Base-by-base conservation (phyloP, 805 yeast genomes). In the Candida montana region DNA sequence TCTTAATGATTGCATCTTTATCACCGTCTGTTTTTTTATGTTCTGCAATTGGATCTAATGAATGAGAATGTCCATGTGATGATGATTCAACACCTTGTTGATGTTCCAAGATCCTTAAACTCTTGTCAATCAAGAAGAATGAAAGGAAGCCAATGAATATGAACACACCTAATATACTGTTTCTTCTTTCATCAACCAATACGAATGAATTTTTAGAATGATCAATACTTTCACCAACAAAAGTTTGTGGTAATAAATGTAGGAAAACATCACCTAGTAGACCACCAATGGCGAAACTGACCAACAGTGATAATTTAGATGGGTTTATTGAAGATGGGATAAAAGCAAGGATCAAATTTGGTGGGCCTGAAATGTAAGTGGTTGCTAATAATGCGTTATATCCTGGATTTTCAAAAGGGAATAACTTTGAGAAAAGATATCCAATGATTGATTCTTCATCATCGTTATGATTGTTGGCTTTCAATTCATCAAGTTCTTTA, bases 211-310 rank as follows among this genome's bases (percentile, higher is more conserved):
- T 65, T 28, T 55, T 64, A 5, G 55, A 56, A 40, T 67, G 67
- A 37, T 65, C 74, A 33, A 63, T 51, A 2, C 67, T 62, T 43
- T 76, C 78, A 11, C 81, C 79, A 8, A 73, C 63, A 49, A 79
- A 81, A 1, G 80, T 74, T 52, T 81, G 84, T 3, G 93, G 93
- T 35, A 84, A 60, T 44, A 84, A 55, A 58, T 84, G 93, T 33
- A 83, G 57, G 47, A 84, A 81, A 2, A 83, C 78, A 55, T 83
- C 91, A 34, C 91, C 91, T 28, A 84, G 61, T 30, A 84, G 63
- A 1, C 90, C 85, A 34, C 93, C 93, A 36, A 79, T 72, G 12
- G 91, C 90, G 63, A 84, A 83, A 34, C 86, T 68, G 1, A 83
- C 85, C 41, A 83, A 59, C 20, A 74, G 55, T 9, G 77, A 66